Evolutionary conservation across 805 yeast species (phyloP), one percentile per base, ranked within the genome.

Genomic region (Candida nemodendra): DNA sequence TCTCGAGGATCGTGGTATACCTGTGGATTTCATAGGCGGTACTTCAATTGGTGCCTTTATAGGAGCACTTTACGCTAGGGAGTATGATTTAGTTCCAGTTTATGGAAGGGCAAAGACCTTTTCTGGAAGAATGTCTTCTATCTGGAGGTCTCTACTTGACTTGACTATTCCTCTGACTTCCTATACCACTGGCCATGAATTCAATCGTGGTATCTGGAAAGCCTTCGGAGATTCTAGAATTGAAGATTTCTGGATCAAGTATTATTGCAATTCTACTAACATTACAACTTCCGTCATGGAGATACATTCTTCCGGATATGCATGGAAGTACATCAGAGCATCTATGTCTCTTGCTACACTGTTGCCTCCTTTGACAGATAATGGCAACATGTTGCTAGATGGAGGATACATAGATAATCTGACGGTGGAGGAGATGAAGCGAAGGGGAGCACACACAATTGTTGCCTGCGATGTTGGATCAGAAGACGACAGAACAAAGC

Each of bases 401-500:
- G 99, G 99, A 29, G 99, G 99, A 0, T 91, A 93, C 58, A 81
- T 93, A 38, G 98, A 91, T 57, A 91, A 91, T 57, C 67, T 91
- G 39, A 95, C 99, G 0, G 98, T 91, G 2, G 72, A 72, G 47
- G 97, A 91, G 57, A 93, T 91, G 98, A 82, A 84, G 58, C 74
- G 79, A 27, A 72, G 85, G 42, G 98, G 98, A 2, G 96, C 96
- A 2, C 79, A 80, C 39, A 74, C 82, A 27, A 79, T 91, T 13
- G 78, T 93, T 56, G 98, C 99, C 0, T 90, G 89, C 12, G 99
- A 91, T 62, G 99, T 91, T 26, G 99, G 99, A 0, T 84, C 96
- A 1, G 84, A 81, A 4, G 98, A 93, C 57, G 98, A 90, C 52
- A 72, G 91, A 34, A 81, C 95, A 0, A 91, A 93, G 4, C 79